Conservation (phyloP, 139 green algal species). For the Asterochloris sp. region DNA sequence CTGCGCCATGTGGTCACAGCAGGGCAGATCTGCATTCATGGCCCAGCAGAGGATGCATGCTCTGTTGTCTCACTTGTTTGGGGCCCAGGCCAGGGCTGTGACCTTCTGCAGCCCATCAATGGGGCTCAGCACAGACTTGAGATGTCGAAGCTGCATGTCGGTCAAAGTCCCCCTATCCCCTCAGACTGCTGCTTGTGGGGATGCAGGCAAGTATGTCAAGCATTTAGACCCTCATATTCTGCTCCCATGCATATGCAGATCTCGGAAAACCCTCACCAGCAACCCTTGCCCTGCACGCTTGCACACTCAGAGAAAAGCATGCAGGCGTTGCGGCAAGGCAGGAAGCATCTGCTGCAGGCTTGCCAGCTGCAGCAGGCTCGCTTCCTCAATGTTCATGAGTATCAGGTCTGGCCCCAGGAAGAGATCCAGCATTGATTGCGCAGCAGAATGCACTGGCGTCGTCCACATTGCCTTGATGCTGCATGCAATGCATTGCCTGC, state of each 20-base stretch:
- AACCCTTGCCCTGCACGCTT: too few relatives aligned
- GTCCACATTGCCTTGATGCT: not conserved
- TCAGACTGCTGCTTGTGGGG: too few relatives aligned
- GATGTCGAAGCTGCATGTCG: conserved; percentile 63
- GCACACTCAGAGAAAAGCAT: too few relatives aligned
- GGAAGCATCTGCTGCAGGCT: not conserved
- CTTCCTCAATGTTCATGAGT: conserved; percentile 95
- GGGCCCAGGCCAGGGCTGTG: conserved; percentile 58
- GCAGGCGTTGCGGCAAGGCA: too few relatives aligned
- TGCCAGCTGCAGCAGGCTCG: conserved; percentile 52
- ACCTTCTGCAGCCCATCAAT: conserved; percentile 57
- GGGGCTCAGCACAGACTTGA: conserved; percentile 55
- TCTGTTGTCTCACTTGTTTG: conserved; percentile 57
- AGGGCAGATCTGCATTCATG: not conserved
- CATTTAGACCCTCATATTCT: too few relatives aligned
- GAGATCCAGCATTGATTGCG: not conserved
- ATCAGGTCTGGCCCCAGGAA: conserved; percentile 65
- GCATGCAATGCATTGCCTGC: not conserved
- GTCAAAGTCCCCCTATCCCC: too few relatives aligned
- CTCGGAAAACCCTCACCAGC: too few relatives aligned
- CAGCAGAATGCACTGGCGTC: not conserved
- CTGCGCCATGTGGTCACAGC: not conserved
- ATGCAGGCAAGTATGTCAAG: too few relatives aligned
- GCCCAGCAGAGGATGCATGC: not conserved
- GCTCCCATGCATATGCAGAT: too few relatives aligned